Base-by-base conservation (phyloP, 1,284 basidiomycete genomes). In the Boletus semigastroideus region DNA sequence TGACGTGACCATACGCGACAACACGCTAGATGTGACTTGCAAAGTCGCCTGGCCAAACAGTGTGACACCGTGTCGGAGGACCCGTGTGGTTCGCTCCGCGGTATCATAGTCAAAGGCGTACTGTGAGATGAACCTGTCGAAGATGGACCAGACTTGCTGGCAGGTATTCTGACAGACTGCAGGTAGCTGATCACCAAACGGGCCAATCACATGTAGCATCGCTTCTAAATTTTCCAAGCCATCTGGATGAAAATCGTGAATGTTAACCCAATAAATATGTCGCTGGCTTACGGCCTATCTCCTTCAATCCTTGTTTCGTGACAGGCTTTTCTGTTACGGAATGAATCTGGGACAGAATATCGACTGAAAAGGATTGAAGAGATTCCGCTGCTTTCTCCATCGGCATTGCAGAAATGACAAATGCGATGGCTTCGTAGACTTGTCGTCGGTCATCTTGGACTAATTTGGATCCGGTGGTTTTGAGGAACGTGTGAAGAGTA, bases 371-470 rank as follows among this genome's bases (percentile, higher is more conserved):
- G 17, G 87, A 87, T 59, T 86, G 84, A 43, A 99, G 78, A 0
- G 90, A 92, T 57, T 86, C 80, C 2, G 93, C 91, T 12, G 92
- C 92, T 59, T 84, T 83, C 48, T 89, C 86, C 78, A 87, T 85
- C 1, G 90, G 86, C 92, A 98, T 95, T 1, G 87, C 90, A 28
- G 89, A 90, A 54, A 99, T 95, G 52, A 99, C 92, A 70, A 93
- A 87, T 2, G 92, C 94, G 52, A 99, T 94, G 5, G 94, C 96
- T 68, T 97, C 94, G 63, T 94, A 95, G 16, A 99, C 88, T 67
- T 95, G 88, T 30, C 91, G 80, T 64, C 87, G 83, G 68, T 99
- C 97, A 39, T 94, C 90, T 65, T 94, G 92, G 13, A 78, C 75
- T 37, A 99, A 77, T 66, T 90, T 92, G 10, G 75, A 65, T 42